Evolutionary conservation across 225 moss, liverwort and hornwort genomes (phyloP).

Genomic region (Marchantia paleacea): DNA sequence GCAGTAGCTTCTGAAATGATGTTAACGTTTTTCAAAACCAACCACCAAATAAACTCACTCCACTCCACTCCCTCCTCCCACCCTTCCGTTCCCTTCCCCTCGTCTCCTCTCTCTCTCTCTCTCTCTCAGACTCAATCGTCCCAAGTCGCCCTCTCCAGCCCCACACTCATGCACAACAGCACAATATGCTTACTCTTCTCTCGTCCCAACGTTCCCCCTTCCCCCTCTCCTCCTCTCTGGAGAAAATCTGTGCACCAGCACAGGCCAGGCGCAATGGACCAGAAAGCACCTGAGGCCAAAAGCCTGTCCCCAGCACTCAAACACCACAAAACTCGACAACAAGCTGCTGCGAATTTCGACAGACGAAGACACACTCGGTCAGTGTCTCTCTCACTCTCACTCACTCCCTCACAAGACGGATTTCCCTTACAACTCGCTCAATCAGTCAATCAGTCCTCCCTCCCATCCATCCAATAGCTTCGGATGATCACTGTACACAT

Average conservation of each 20-base stretch:
- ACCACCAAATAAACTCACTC: not conserved
- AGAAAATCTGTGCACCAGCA: not conserved
- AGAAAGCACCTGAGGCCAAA: not conserved
- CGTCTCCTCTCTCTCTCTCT: not conserved
- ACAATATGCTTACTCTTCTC: not conserved
- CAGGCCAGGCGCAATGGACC: not conserved
- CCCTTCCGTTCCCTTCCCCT: not conserved
- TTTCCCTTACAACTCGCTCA: not conserved
- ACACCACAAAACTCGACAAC: not conserved
- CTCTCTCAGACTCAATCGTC: not conserved
- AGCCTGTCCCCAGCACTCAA: not conserved
- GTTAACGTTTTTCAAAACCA: not conserved
- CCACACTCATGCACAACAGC: not conserved
- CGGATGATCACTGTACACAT: conserved; percentile 1
- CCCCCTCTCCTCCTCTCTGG: not conserved
- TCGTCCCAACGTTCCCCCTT: not conserved
- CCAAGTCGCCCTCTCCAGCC: not conserved
- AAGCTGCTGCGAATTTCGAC: not conserved
- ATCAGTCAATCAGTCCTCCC: not conserved
- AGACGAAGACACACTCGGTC: not conserved
- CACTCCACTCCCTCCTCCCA: not conserved
- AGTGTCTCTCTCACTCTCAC: not conserved
- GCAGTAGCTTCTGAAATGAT: conserved; percentile 5
- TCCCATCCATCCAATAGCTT: not conserved
- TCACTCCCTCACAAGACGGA: not conserved